A percentile compares a stretch with the other conserved stretches of the same genome.
Conservation (phyloP, 768 basidiomycete genomes). For the Termitomyces sp. region DNA sequence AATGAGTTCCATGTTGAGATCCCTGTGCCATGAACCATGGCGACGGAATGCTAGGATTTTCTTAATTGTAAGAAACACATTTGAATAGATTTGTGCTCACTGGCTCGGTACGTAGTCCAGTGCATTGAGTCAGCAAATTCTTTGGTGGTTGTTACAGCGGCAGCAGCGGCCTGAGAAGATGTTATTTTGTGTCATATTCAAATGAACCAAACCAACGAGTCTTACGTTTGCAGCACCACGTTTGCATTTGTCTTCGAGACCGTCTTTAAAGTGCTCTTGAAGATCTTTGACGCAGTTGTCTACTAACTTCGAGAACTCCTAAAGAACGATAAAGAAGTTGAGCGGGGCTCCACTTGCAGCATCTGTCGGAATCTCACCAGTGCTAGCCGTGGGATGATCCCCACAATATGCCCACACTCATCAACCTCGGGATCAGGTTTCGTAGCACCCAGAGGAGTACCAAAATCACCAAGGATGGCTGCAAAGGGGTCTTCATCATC, state of each 20-base stretch:
- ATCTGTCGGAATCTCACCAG: conserved; percentile 18
- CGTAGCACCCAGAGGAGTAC: conserved; percentile 18
- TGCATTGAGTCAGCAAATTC: conserved; percentile 50
- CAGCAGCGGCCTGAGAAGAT: conserved; percentile 29
- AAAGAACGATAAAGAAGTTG: not conserved
- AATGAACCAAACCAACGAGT: not conserved
- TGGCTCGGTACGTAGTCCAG: conserved; percentile 55
- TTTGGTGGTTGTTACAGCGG: conserved; percentile 42
- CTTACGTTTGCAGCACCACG: conserved; percentile 44
- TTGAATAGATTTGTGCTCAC: conserved; percentile 24
- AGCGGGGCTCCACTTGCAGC: not conserved
- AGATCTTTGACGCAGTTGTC: conserved; percentile 40
- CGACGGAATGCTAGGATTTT: conserved; percentile 38
- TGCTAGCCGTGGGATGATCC: conserved; percentile 40
- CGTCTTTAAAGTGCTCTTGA: conserved; percentile 43
- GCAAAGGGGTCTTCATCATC: conserved; percentile 25
- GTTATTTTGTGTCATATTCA: not conserved
- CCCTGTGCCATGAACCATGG: conserved; percentile 49
- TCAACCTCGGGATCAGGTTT: conserved; percentile 34
- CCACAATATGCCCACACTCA: conserved; percentile 32
- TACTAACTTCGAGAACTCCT: conserved; percentile 41
- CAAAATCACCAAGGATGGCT: conserved; percentile 23
- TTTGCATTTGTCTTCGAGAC: conserved; percentile 53
- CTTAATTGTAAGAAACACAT: not conserved
- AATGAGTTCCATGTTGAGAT: conserved; percentile 54